phyloP scores from a whole-genome alignment of 1,139 yeast species.

The Hyphopichia fennica region DNA sequence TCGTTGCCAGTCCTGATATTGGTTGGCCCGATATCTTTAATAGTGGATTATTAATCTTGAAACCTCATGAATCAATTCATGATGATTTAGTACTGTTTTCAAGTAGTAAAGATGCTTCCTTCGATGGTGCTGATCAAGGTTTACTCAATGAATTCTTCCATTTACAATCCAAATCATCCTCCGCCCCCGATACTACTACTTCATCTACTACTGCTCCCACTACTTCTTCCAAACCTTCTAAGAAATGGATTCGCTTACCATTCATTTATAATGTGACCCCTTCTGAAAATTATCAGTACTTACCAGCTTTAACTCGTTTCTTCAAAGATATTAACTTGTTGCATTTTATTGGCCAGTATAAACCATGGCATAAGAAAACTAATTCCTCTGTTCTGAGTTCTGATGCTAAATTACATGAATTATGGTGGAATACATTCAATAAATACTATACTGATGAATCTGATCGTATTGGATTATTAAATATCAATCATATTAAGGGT shows the following conservation, averaged over 20 bases:
- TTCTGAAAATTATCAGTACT: constrained; percentile 29
- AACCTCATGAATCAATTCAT: constrained; percentile 20
- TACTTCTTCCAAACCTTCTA: constrained; percentile 6
- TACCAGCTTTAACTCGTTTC: constrained; percentile 31
- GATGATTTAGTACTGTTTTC: constrained; percentile 17
- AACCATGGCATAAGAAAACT: constrained; percentile 27
- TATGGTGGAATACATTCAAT: constrained; percentile 40
- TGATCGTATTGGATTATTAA: constrained; percentile 14
- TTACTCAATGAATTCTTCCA: constrained; percentile 28
- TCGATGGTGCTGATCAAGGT: constrained; percentile 39
- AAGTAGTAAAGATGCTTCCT: constrained; percentile 14
- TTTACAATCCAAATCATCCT: constrained; percentile 5
- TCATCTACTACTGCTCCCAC: constrained; percentile 5
- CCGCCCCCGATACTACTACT: no score
- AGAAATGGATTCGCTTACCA: constrained; percentile 27
- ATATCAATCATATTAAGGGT: constrained; percentile 17
- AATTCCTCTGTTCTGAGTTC: constrained; percentile 5
- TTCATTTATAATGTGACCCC: constrained; percentile 34
- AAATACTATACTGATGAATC: constrained; percentile 17
- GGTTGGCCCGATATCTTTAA: constrained; percentile 43
- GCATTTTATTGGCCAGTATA: constrained; percentile 28
- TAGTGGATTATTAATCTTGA: constrained; percentile 30
- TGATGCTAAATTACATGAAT: constrained; percentile 24
- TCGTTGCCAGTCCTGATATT: constrained; percentile 32
- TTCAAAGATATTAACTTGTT: constrained; percentile 26